Evolutionary conservation across 345 rosid genomes (phyloP).

Genomic region (Atalantia buxifolia): DNA sequence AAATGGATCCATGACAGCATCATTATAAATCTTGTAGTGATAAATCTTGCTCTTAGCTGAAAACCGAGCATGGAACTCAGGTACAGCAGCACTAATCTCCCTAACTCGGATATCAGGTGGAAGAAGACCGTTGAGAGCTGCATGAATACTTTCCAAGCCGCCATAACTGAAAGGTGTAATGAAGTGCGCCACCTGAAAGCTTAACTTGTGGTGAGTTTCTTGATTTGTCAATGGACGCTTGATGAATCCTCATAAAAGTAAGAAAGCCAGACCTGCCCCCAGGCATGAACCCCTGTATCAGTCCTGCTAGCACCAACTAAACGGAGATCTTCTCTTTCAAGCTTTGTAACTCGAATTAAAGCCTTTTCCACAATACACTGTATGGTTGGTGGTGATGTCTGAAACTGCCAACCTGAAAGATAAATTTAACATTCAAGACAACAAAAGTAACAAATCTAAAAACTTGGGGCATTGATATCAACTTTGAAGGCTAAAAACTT

Average conservation of each 20-base stretch:
- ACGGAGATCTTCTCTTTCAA: constrained; percentile 57
- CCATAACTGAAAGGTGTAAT: constrained; percentile 80
- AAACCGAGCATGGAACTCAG: constrained; percentile 86
- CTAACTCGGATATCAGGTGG: constrained; percentile 78
- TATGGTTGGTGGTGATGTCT: constrained; percentile 77
- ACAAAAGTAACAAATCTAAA: background rate
- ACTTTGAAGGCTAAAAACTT: background rate
- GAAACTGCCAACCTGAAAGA: constrained; percentile 88
- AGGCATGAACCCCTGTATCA: constrained; percentile 93
- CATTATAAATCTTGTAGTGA: constrained; percentile 74
- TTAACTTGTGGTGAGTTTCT: constrained; percentile 20
- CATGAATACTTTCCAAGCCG: constrained; percentile 58
- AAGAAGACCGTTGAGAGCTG: constrained; percentile 84
- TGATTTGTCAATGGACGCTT: constrained; percentile 9
- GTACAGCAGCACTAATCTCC: constrained; percentile 72
- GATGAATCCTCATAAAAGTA: constrained; percentile 14
- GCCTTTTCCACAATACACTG: constrained; percentile 75
- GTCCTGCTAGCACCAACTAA: constrained; percentile 90
- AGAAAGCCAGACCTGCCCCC: constrained; percentile 78
- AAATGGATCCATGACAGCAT: constrained; percentile 78
- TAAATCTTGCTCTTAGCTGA: constrained; percentile 73
- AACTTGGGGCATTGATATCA: background rate
- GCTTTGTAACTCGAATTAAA: constrained; percentile 59
- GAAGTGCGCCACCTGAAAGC: constrained; percentile 86
- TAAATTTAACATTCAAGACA: background rate